A percentile compares a stretch with the other conserved stretches of the same genome.
Conservation (phyloP, 768 basidiomycete genomes). For the Ramaria sp. region DNA sequence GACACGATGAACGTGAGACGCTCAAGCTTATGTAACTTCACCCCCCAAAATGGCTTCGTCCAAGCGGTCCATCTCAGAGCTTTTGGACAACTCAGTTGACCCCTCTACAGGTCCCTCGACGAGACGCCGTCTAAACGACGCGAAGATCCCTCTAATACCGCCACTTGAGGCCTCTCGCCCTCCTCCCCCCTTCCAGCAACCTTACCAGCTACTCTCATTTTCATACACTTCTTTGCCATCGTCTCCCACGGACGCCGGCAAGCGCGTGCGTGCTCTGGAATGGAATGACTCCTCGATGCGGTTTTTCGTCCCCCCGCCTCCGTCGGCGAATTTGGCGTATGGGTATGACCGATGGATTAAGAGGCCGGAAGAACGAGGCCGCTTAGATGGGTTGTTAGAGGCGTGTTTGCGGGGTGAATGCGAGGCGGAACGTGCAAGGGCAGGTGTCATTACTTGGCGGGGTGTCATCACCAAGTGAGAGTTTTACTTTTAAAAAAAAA, state of each 20-base stretch:
- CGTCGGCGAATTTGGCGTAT: slow-evolving; percentile 49
- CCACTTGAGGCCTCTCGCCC: not conserved
- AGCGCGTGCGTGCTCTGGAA: slow-evolving; percentile 33
- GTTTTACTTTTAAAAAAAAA: no score
- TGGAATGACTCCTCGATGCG: slow-evolving; percentile 62
- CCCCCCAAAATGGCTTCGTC: no score
- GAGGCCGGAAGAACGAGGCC: slow-evolving; percentile 50
- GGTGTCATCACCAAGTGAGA: slow-evolving; percentile 78
- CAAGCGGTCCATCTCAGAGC: no score
- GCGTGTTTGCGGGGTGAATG: slow-evolving; percentile 38
- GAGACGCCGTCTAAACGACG: not conserved
- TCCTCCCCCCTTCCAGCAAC: slow-evolving; percentile 51
- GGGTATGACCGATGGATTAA: slow-evolving; percentile 68
- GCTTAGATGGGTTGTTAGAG: slow-evolving; percentile 57
- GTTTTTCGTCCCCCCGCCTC: slow-evolving; percentile 61
- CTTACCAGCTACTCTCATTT: slow-evolving; percentile 56
- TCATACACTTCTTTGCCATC: slow-evolving; percentile 41
- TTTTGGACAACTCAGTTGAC: no score
- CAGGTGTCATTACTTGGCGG: slow-evolving; percentile 43
- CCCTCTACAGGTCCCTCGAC: no score
- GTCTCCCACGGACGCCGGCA: no score
- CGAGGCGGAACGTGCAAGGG: slow-evolving; percentile 21
- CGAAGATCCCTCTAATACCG: not conserved
- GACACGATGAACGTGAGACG: not conserved
- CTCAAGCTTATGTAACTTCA: no score